Percentiles rank a stretch among this genome's conserved stretches.
These are phyloP conservation scores for Penicillium cataractarum DNA, from an alignment of 495 filamentous ascomycete genomes.

Conservation along the genomic window DNA sequence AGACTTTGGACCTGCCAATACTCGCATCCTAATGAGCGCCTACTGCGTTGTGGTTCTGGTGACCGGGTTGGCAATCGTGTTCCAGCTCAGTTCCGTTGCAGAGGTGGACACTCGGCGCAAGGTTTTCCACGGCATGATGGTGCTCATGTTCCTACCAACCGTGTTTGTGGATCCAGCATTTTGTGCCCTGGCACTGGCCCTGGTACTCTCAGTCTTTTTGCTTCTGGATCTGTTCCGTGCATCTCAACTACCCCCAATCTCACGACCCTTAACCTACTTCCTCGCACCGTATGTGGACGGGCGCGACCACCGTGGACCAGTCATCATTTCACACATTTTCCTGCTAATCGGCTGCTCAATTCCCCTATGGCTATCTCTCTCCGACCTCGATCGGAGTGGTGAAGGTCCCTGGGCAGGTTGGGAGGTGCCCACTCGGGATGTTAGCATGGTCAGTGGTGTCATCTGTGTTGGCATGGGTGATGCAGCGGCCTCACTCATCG, in stretches of 20 bases:
- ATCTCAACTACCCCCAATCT: conserved; percentile 86
- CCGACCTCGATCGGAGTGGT: conserved; percentile 60
- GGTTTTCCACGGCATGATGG: conserved; percentile 98
- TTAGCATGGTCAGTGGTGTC: conserved; percentile 87
- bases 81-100: conserved; percentile 66
- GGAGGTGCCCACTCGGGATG: conserved; percentile 69
- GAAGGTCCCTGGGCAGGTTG: conserved; percentile 64
- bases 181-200: conserved; percentile 70
- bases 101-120: conserved; percentile 98
- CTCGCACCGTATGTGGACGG: conserved; percentile 94
- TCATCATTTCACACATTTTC: conserved; percentile 95
- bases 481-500: conserved; percentile 90
- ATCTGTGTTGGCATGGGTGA: conserved; percentile 96
- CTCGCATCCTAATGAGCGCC: conserved; percentile 72
- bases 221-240: conserved; percentile 88
- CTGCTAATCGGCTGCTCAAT: conserved; percentile 95
- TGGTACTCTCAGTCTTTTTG: conserved; percentile 81
- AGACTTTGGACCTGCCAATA: conserved; percentile 73
- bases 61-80: conserved; percentile 71
- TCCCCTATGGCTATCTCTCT: conserved; percentile 87
- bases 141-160: conserved; percentile 87
- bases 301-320: conserved; percentile 86
- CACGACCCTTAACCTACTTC: conserved; percentile 79
- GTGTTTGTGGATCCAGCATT: conserved; percentile 85
- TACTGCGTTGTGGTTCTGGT: conserved; percentile 74